A percentile compares a stretch with the other conserved stretches of the same genome.
Conservation (phyloP, 73 alveolate genomes). For the Paramecium octaurelia region DNA sequence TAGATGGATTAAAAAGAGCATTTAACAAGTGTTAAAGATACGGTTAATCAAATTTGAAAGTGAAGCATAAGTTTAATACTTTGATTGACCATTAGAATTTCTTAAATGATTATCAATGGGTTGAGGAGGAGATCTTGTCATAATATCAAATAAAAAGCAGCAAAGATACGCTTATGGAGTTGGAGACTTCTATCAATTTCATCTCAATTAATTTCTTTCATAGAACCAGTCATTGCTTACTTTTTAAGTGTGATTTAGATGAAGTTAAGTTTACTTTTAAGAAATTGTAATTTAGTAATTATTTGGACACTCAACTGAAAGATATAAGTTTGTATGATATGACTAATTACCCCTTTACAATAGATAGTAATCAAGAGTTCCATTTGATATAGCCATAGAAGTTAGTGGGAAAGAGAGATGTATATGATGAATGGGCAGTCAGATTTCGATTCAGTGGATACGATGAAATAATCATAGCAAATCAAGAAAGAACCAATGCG, state of each 20-base stretch:
- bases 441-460: constrained; percentile 58
- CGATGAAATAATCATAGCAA: constrained; percentile 42
- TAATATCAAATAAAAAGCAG: not conserved
- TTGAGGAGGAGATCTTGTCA: not conserved
- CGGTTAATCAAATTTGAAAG: constrained; percentile 13
- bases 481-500: constrained; percentile 34
- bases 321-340: constrained; percentile 35
- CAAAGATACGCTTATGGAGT: constrained; percentile 8
- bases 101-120: constrained; percentile 40
- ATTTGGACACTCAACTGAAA: constrained; percentile 19
- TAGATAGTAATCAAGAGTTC: constrained; percentile 17
- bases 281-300: constrained; percentile 28
- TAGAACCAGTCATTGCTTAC: constrained; percentile 46
- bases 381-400: not conserved
- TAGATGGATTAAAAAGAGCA: constrained; percentile 24
- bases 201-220: constrained; percentile 33
- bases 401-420: constrained; percentile 25
- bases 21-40: constrained; percentile 11
- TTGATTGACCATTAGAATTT: not conserved
- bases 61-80: constrained; percentile 27
- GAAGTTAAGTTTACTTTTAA: not conserved
- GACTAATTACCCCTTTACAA: constrained; percentile 53
- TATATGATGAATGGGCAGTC: not conserved
- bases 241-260: not conserved
- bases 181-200: not conserved